Percentiles rank a stretch among this genome's conserved stretches.
These are phyloP conservation scores for Tetrahymena thermophila DNA, from an alignment of 73 alveolate species.

Conservation along the genomic window DNA sequence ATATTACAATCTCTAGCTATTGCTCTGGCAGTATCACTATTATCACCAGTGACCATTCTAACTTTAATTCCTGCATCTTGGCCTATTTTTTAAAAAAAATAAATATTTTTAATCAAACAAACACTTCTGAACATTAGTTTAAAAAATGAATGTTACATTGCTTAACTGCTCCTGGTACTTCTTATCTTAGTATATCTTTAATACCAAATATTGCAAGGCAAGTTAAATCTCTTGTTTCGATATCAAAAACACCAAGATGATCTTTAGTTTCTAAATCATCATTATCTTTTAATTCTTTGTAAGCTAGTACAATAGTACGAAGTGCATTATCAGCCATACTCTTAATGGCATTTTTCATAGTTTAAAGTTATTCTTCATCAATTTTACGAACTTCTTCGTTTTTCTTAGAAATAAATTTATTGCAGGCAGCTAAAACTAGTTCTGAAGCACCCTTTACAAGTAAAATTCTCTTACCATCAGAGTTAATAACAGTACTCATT, in stretches of 20 bases:
- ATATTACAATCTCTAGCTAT: slow-evolving; percentile 82
- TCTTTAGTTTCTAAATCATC: slow-evolving; percentile 45
- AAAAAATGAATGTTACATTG: background rate
- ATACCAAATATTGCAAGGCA: slow-evolving; percentile 74
- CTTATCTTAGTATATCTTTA: slow-evolving; percentile 63
- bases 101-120: background rate
- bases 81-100: slow-evolving; percentile 19
- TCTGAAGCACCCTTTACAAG: slow-evolving; percentile 74
- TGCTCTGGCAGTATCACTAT: slow-evolving; percentile 74
- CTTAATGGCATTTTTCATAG: slow-evolving; percentile 51
- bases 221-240: slow-evolving; percentile 55
- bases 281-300: slow-evolving; percentile 35
- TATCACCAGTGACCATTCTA: slow-evolving; percentile 91
- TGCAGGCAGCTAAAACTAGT: slow-evolving; percentile 53
- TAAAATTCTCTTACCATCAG: slow-evolving; percentile 45
- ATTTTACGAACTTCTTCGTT: slow-evolving; percentile 25
- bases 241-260: slow-evolving; percentile 39
- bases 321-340: slow-evolving; percentile 58
- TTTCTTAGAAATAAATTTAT: slow-evolving; percentile 37
- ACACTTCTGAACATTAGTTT: background rate
- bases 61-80: slow-evolving; percentile 84
- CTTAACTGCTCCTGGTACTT: slow-evolving; percentile 45
- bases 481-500: slow-evolving; percentile 50
- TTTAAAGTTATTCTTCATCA: slow-evolving; percentile 12
- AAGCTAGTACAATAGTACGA: slow-evolving; percentile 55